Conservation (phyloP, 768 basidiomycete species). For the Favolaschia claudopus region DNA sequence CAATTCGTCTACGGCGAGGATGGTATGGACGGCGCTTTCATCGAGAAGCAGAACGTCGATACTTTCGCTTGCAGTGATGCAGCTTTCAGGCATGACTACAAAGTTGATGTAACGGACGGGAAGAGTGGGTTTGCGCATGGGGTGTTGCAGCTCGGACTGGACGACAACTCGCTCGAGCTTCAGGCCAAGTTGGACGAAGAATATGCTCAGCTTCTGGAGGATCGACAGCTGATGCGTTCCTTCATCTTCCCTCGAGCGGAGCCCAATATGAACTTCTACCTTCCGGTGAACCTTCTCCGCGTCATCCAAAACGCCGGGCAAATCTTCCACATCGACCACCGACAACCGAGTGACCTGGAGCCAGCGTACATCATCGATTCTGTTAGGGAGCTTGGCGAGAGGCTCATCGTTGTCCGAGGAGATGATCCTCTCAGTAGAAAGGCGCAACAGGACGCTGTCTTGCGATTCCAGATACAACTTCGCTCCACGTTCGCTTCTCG, state of each 20-base stretch:
- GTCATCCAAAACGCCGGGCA: constrained; percentile 95
- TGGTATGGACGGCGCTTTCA: constrained; percentile 98
- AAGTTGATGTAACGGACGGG: constrained; percentile 89
- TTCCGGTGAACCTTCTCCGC: constrained; percentile 95
- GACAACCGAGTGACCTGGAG: constrained; percentile 92
- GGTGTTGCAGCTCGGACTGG: constrained; percentile 84
- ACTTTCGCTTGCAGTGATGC: constrained; percentile 83
- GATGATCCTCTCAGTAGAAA: constrained; percentile 76
- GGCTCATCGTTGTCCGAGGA: constrained; percentile 89
- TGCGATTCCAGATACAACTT: constrained; percentile 93
- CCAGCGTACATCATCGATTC: constrained; percentile 87
- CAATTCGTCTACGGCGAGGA: constrained; percentile 99
- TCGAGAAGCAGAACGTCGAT: constrained; percentile 94
- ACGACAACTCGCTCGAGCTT: constrained; percentile 75
- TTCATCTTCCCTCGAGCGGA: constrained; percentile 86
- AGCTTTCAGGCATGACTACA: constrained; percentile 90
- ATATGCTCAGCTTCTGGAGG: constrained; percentile 67
- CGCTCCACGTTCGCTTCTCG: constrained; percentile 89
- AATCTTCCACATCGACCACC: constrained; percentile 95
- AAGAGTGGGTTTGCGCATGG: constrained; percentile 18
- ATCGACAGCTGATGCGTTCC: constrained; percentile 78
- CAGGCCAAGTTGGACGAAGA: constrained; percentile 76
- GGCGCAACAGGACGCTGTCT: constrained; percentile 87
- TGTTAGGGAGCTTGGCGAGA: constrained; percentile 75
- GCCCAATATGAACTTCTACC: constrained; percentile 77